phyloP scores from a whole-genome alignment of 768 basidiomycete genomes.

The Suillus cothurnatus region DNA sequence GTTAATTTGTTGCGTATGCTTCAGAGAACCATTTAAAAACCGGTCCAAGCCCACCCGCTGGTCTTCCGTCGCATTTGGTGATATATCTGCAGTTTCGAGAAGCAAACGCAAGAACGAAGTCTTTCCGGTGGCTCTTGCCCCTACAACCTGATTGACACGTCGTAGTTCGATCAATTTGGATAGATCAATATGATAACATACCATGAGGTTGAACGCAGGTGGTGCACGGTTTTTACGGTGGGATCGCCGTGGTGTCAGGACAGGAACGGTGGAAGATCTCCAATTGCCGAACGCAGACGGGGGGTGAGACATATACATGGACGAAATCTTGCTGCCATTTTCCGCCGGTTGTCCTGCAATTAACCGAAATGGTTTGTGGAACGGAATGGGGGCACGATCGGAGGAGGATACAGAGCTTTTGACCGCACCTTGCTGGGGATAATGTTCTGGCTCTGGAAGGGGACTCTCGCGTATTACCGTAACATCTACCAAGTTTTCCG shows the following conservation, averaged over 20 bases:
- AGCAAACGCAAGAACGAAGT: conserved; percentile 79
- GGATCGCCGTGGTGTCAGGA: conserved; percentile 49
- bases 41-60: conserved; percentile 65
- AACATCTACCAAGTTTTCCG: conserved; percentile 78
- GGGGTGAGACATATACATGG: conserved; percentile 66
- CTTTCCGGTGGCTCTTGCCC: conserved; percentile 82
- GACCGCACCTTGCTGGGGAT: conserved; percentile 63
- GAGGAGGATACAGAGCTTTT: conserved; percentile 64
- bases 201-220: conserved; percentile 88
- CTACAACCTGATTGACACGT: conserved; percentile 59
- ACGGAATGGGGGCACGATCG: conserved; percentile 61
- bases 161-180: conserved; percentile 7
- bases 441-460: conserved; percentile 32
- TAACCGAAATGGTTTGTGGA: conserved; percentile 80
- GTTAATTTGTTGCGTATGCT: conserved; percentile 63
- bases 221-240: conserved; percentile 67
- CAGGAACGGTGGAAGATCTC: conserved; percentile 40
- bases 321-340: conserved; percentile 59
- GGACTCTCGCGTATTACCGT: conserved; percentile 57
- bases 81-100: conserved; percentile 83
- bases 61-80: conserved; percentile 73
- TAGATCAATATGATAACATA: conserved; percentile 30
- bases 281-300: conserved; percentile 66
- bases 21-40: conserved; percentile 63
- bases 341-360: conserved; percentile 41